Evolutionary conservation across 176 grass and related monocot species (phyloP), one percentile per base, ranked within the genome.

Genomic region (Zoysia pacifica): DNA sequence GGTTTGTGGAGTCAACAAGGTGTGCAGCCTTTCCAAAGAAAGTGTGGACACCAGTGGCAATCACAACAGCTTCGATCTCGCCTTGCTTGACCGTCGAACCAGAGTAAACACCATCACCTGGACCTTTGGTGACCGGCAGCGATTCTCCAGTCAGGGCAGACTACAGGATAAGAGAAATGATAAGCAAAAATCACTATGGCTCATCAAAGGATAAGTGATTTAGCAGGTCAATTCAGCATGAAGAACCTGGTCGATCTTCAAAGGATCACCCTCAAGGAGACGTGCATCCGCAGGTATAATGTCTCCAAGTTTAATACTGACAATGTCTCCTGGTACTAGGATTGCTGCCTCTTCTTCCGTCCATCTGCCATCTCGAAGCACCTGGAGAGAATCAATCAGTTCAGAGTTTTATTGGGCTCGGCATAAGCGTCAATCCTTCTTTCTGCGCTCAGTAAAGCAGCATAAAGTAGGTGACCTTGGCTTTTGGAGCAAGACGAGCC

Each of bases 11-110:
- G 62, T 94, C 92, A 36, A 94, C 92, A 54, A 94, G 92, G 49
- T 94, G 92, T 0, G 92, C 92, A 53, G 92, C 92, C 80, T 94
- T 94, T 39, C 92, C 92, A 1, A 94, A 94, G 89, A 94, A 94
- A 43, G 92, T 94, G 73, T 94, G 92, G 5, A 94, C 92, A 54
- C 92, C 92, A 0, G 92, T 94, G 10, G 92, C 92, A 71, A 94
- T 94, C 20, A 94, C 92, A 64, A 94, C 61, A 40, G 92, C 86
- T 37, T 94, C 86, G 0, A 94, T 88, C 67, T 94, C 92, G 9
- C 92, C 92, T 36, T 94, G 92, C 20, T 94, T 94, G 62, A 85
- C 87, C 2, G 92, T 94, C 7, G 92, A 94, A 63, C 92, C 92
- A 70, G 92, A 94, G 70, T 89, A 94, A 62, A 94, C 83, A n/a